These are phyloP conservation scores for Mollisiaceae sp. DNA, from an alignment of 2,329 filamentous ascomycete species.

Conservation along the genomic window DNA sequence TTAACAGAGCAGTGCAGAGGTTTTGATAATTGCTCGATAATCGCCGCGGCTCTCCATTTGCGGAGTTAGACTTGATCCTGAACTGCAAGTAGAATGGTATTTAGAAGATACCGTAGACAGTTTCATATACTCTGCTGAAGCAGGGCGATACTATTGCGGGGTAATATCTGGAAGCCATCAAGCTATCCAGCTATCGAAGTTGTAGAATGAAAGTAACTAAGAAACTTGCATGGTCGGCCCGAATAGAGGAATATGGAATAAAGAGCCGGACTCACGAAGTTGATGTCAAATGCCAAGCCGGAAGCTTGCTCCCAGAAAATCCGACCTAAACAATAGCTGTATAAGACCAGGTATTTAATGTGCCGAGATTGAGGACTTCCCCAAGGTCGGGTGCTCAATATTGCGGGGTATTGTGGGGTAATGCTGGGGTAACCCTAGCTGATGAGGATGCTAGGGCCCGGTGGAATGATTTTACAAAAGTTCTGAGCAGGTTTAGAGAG, in stretches of 20 bases:
- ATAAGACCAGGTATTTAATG: not conserved
- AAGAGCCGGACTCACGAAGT: too few species aligned
- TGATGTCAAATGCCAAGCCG: constrained; percentile 11
- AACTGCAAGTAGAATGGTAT: not conserved
- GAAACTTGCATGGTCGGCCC: too few species aligned
- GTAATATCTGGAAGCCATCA: not conserved
- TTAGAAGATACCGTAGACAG: not conserved
- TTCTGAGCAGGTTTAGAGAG: too few species aligned
- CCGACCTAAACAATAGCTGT: not conserved
- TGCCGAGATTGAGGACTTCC: too few species aligned
- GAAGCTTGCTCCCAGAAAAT: not conserved
- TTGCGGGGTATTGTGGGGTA: too few species aligned
- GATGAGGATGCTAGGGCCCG: too few species aligned
- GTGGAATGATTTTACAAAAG: too few species aligned
- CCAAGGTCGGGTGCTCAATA: too few species aligned
- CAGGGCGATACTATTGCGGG: not conserved
- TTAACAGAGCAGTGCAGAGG: not conserved
- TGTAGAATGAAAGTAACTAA: too few species aligned
- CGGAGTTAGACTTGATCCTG: not conserved
- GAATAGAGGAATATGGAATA: too few species aligned
- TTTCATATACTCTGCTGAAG: not conserved
- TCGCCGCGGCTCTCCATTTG: too few species aligned
- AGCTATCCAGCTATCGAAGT: not conserved
- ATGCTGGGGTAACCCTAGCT: too few species aligned
- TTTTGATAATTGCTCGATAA: not conserved